Base-by-base conservation (phyloP, 164 flowering plant species). In the Buxus sempervirens region DNA sequence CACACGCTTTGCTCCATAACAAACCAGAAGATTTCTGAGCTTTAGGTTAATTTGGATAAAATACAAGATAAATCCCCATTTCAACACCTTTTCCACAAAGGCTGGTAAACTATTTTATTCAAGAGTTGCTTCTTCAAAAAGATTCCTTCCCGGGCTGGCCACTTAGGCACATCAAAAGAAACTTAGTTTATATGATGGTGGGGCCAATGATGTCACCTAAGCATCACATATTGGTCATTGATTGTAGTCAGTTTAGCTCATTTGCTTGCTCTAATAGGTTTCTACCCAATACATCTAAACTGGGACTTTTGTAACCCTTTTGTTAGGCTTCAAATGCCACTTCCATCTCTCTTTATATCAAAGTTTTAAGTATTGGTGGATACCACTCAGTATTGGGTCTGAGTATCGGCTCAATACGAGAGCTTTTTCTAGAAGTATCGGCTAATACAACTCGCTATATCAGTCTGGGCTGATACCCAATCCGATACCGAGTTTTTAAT, bases 91-190 rank as follows among this genome's bases (percentile, higher is more conserved):
- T 58, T 69, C 70, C 74, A 76, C 73, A 72, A 73, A 74, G 79
- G 67, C 54, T 67, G 58, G 65, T 16, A 27, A 36, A 15, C 38
- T 32, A 32, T 32, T 32, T 57, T 58, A 18, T 0, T 45, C 13
- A 65, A 75, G 64, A 67, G 60, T 78, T 80, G 81, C 82, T 82
- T 80, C 73, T 76, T 71, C 72, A 76, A 69, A 27, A 80, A 73
- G 79, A 76, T 77, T 81, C 72, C 81, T 80, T 80, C 85, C 78
- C 86, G 71, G 84, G 73, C 72, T 77, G 80, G 74, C 82, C 82
- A 78, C 58, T 71, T 36, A 45, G 12, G 8, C 27, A 60, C 45
- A 59, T 67, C 25, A 53, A 78, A 69, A 71, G 65, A 60, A 60
- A 60, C 38, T 2, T 2, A 45, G 51, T 63, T 72, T 58, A 68